Percentiles rank a stretch among this genome's conserved stretches.
These are phyloP conservation scores for Saccharomyces pastorianus DNA, from an alignment of 1,139 yeast genomes.

Conservation along the genomic window DNA sequence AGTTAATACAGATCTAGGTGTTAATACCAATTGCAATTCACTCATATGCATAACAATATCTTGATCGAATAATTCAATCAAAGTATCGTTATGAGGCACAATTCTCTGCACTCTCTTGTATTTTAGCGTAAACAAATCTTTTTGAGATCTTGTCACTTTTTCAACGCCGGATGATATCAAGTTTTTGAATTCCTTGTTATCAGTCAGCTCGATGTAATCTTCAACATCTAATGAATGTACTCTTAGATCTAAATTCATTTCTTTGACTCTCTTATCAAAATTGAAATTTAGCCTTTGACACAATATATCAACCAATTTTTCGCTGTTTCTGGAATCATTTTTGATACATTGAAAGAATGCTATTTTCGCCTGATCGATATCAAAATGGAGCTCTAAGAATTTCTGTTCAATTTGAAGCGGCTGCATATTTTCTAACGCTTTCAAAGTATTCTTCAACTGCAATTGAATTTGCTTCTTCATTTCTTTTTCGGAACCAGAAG, in stretches of 20 bases:
- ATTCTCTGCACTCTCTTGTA: slow-evolving; percentile 54
- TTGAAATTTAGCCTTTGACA: slow-evolving; percentile 57
- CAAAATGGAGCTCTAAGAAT: slow-evolving; percentile 60
- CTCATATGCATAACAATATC: slow-evolving; percentile 68
- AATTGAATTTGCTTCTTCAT: slow-evolving; percentile 18
- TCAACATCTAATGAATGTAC: slow-evolving; percentile 61
- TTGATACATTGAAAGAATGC: slow-evolving; percentile 63
- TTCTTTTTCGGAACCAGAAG: slow-evolving; percentile 20
- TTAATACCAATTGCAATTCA: slow-evolving; percentile 65
- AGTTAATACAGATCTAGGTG: slow-evolving; percentile 72
- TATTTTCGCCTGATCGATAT: slow-evolving; percentile 54
- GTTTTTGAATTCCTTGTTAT: slow-evolving; percentile 57
- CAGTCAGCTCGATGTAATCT: slow-evolving; percentile 64
- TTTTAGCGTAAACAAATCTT: slow-evolving; percentile 53
- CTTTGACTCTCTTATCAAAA: slow-evolving; percentile 52
- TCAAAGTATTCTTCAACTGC: slow-evolving; percentile 16
- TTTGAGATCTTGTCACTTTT: slow-evolving; percentile 26
- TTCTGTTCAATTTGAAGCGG: slow-evolving; percentile 42
- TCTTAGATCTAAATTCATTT: slow-evolving; percentile 57
- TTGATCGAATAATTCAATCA: slow-evolving; percentile 71
- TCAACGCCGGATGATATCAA: slow-evolving; percentile 59
- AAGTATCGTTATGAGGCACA: slow-evolving; percentile 46
- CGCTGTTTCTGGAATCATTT: slow-evolving; percentile 52
- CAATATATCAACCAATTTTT: slow-evolving; percentile 61
- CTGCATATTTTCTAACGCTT: slow-evolving; percentile 16